Base-by-base conservation (phyloP, 805 yeast species). In the Jamesozyma lodderae region DNA sequence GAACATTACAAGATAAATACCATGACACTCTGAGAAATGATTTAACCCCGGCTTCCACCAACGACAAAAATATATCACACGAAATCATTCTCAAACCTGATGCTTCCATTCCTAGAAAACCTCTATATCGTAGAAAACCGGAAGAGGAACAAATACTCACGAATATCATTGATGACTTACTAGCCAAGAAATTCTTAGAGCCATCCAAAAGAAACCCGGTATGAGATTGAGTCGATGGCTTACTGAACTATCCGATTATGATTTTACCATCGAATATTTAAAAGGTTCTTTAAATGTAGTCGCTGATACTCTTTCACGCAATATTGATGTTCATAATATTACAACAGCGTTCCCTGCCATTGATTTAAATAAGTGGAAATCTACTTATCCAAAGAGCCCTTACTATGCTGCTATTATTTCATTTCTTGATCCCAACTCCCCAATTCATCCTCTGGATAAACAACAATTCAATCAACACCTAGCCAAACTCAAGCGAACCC, bases 251-350 rank as follows among this genome's bases (percentile, higher is more conserved):
- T 25, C 40, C 6, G 44, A 40, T 15, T 45, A 36, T 29, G 45
- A 45, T n/a, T 43, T 45, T 27, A 31, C 36, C 8, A 25, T 42
- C 11, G 36, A 41, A 36, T 47, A 45, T 27, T 18, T 42, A 2
- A 23, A 35, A 6, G 46, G 46, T 3, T 21, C 39, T 4, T 16
- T 36, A 15, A 47, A 41, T 31, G 35, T 40, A 3, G 46, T 47
- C 3, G 49, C 48, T 3, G 52, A 43, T 28, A 38, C 49, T 2
- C 17, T 46, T 15, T 41, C 46, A 10, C 7, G 24, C 24, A n/a
- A n/a, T n/a, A n/a, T n/a, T n/a, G n/a, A n/a, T n/a, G n/a, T n/a
- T n/a, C n/a, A n/a, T n/a, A n/a, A n/a, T n/a, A n/a, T n/a, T n/a
- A n/a, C n/a, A n/a, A n/a, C n/a, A n/a, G n/a, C n/a, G n/a, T n/a